A percentile compares a stretch with the other conserved stretches of the same genome.
phyloP scores from a whole-genome alignment of 352 stramenopile species.

The Elongisporangium anandrum region DNA sequence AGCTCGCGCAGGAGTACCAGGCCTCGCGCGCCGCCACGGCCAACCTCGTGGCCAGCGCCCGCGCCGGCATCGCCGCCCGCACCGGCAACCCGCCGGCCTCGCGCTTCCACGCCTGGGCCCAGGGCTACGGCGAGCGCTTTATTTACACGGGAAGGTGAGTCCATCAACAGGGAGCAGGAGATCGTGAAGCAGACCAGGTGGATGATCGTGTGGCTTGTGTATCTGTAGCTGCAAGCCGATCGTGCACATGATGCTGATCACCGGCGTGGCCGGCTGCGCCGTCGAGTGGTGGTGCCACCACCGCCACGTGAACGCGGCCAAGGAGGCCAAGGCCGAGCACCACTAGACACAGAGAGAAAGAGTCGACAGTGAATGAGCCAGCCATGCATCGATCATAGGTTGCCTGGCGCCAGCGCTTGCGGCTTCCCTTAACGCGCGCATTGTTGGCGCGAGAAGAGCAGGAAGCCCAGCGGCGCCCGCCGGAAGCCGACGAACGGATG shows the following conservation, averaged over 20 bases:
- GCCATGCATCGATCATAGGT: background rate
- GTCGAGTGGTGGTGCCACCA: slow-evolving; percentile 71
- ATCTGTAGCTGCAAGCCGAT: slow-evolving; percentile 49
- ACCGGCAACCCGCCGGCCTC: slow-evolving; percentile 40
- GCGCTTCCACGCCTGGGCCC: slow-evolving; percentile 63
- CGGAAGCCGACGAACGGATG: background rate
- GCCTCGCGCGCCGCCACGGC: slow-evolving; percentile 54
- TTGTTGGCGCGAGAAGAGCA: too few relatives aligned
- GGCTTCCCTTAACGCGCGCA: too few relatives aligned
- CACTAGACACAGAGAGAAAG: background rate
- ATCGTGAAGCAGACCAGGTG: background rate
- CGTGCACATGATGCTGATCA: slow-evolving; percentile 74
- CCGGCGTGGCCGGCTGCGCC: slow-evolving; percentile 43
- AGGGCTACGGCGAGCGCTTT: slow-evolving; percentile 70
- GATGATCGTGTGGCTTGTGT: slow-evolving; percentile 1
- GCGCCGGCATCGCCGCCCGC: slow-evolving; percentile 59
- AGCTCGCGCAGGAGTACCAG: slow-evolving; percentile 71
- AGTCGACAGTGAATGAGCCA: background rate
- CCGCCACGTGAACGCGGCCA: slow-evolving; percentile 25
- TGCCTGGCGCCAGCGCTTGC: too few relatives aligned
- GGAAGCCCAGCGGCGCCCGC: background rate
- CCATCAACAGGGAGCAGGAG: too few relatives aligned
- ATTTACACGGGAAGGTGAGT: slow-evolving; percentile 64
- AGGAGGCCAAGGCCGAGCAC: slow-evolving; percentile 6
- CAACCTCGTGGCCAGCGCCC: slow-evolving; percentile 58